Conservation (phyloP, 257 asterid species). For the Ophiorrhiza pumila region DNA sequence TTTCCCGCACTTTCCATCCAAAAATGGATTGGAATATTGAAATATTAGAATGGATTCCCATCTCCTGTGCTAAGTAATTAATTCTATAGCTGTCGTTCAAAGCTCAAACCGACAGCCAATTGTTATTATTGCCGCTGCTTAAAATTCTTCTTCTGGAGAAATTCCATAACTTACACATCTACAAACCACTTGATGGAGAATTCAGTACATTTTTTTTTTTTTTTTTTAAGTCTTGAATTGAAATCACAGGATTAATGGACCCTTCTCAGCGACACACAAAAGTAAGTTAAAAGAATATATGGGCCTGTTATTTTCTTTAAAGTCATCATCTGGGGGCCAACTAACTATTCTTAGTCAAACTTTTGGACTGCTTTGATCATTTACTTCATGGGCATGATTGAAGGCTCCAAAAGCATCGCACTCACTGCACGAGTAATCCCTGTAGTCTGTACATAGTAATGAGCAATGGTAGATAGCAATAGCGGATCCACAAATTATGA, state of each 20-base stretch:
- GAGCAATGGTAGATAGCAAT: too few species aligned
- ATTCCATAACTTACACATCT: constrained; percentile 17
- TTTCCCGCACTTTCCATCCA: too few species aligned
- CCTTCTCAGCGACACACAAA: neutral
- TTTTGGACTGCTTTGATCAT: constrained; percentile 4
- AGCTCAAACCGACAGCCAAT: neutral
- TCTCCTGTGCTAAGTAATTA: too few species aligned
- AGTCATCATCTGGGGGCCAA: neutral
- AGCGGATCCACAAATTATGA: too few species aligned
- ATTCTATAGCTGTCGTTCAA: neutral
- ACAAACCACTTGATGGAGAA: constrained; percentile 7
- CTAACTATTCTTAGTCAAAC: neutral
- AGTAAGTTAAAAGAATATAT: neutral
- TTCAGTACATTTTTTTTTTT: neutral
- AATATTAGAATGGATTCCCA: too few species aligned
- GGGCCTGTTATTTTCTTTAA: neutral
- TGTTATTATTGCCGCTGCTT: too few species aligned
- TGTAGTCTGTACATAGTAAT: neutral
- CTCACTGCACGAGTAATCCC: neutral
- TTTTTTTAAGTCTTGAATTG: neutral
- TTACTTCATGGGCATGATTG: neutral
- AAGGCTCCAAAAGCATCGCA: constrained; percentile 8
- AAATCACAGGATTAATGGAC: neutral
- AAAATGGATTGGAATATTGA: too few species aligned
- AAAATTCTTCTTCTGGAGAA: constrained; percentile 29